Evolutionary conservation across 148 eudicot genomes (phyloP), one percentile per base, ranked within the genome.

Genomic region (Salicornia ramosissima): DNA sequence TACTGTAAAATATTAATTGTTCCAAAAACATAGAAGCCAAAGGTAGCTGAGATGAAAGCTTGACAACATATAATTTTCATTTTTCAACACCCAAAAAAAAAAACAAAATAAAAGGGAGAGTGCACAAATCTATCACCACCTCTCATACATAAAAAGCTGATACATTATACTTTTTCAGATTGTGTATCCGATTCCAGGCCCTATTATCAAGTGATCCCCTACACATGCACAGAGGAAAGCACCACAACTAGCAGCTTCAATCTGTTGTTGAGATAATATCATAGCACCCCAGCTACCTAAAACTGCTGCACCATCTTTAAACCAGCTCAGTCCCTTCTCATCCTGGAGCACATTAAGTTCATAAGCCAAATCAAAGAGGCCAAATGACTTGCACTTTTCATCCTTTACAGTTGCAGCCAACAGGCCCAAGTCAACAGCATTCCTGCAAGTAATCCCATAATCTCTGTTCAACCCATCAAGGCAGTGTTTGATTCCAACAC

Each of bases 171-270:
- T n/a, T n/a, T n/a, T n/a, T n/a, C n/a, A n/a, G n/a, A n/a, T n/a
- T n/a, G n/a, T n/a, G n/a, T n/a, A n/a, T n/a, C n/a, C n/a, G n/a
- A n/a, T n/a, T 49, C 53, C 53, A 1, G 0, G 0, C 53, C 53
- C 22, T 18, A 5, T 49, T 3, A 49, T 14, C 53, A 49, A 19
- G 53, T 19, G 22, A 19, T 49, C 53, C 9, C 53, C 53, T 14
- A 49, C 53, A 49, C 53, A 49, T 8, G 36, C 43, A 28, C 68
- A 43, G 14, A 64, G 6, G 6, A 25, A 43, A 43, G 52, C 68
- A 64, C 16, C 9, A 6, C 50, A 40, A 40, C 52, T 25, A 8
- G 68, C 53, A 40, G 68, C 68, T 26, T 45, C 52, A 64, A 64
- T 42, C 68, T 42, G 53, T 25, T 64, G n/a, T 14, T 43, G 14